These are phyloP conservation scores for Aspergillus pseudoterreus DNA, from an alignment of 2,329 filamentous ascomycete species.

Conservation along the genomic window DNA sequence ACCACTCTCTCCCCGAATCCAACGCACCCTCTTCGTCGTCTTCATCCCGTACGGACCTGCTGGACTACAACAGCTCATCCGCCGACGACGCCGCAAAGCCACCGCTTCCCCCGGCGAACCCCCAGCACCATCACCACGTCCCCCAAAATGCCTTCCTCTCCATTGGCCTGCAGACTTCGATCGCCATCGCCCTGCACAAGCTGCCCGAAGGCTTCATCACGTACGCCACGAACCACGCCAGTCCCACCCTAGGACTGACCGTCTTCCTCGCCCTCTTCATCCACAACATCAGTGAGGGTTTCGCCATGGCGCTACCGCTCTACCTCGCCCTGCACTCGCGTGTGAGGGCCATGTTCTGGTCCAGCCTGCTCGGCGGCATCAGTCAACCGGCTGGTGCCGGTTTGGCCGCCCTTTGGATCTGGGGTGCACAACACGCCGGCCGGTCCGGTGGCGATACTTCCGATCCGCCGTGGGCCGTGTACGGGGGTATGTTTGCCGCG, in stretches of 20 bases:
- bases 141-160: constrained; percentile 89
- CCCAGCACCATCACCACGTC: constrained; percentile 84
- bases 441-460: constrained; percentile 18
- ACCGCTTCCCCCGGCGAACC: constrained; percentile 15
- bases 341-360: constrained; percentile 77
- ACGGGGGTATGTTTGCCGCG: constrained; percentile 70
- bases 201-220: constrained; percentile 85
- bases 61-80: constrained; percentile 5
- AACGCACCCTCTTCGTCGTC: constrained; percentile 5
- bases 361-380: constrained; percentile 76
- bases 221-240: constrained; percentile 95
- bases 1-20: not conserved
- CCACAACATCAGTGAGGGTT: constrained; percentile 97
- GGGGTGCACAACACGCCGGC: constrained; percentile 57
- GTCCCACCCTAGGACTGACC: constrained; percentile 78
- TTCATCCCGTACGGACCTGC: constrained; percentile 10
- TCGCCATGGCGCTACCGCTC: constrained; percentile 85
- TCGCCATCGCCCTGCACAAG: constrained; percentile 94
- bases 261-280: constrained; percentile 96
- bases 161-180: constrained; percentile 91
- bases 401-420: constrained; percentile 82
- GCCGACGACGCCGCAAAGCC: constrained; percentile 5
- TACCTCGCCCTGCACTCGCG: constrained; percentile 86
- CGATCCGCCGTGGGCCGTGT: constrained; percentile 52
- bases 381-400: constrained; percentile 84